These are phyloP conservation scores for Astrothelium subdiscretum DNA, from an alignment of 495 filamentous ascomycete species.

Conservation along the genomic window DNA sequence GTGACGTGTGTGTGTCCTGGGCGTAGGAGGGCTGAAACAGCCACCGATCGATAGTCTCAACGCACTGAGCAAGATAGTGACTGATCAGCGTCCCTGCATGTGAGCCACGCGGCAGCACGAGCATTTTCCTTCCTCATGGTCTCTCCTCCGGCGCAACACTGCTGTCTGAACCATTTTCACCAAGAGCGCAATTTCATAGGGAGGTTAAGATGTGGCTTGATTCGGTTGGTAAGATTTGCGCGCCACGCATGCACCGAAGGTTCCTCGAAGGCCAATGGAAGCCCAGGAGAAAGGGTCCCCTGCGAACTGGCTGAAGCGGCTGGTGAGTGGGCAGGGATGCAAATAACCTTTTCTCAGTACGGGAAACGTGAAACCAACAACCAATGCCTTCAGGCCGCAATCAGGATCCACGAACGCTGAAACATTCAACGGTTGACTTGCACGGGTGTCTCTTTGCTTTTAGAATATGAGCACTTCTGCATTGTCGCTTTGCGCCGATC, in stretches of 20 bases:
- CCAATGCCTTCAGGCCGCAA: constrained; percentile 1
- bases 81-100: not conserved
- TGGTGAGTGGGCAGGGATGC: not conserved
- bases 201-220: not conserved
- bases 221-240: not conserved
- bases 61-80: not conserved
- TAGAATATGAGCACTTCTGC: not conserved
- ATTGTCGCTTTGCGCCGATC: not conserved
- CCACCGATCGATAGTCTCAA: not conserved
- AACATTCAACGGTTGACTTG: not conserved
- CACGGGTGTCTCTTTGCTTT: not conserved
- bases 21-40: not conserved
- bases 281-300: not conserved
- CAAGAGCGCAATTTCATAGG: not conserved
- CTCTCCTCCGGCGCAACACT: not conserved
- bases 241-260: not conserved
- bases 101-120: not conserved
- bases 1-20: no score
- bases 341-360: not conserved
- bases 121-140: not conserved
- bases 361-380: not conserved
- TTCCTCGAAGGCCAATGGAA: not conserved
- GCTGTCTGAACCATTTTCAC: not conserved
- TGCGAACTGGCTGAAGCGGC: not conserved
- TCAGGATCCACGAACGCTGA: not conserved